Evolutionary conservation across 2,329 filamentous ascomycete genomes (phyloP).

Genomic region (Fusarium annulatum): DNA sequence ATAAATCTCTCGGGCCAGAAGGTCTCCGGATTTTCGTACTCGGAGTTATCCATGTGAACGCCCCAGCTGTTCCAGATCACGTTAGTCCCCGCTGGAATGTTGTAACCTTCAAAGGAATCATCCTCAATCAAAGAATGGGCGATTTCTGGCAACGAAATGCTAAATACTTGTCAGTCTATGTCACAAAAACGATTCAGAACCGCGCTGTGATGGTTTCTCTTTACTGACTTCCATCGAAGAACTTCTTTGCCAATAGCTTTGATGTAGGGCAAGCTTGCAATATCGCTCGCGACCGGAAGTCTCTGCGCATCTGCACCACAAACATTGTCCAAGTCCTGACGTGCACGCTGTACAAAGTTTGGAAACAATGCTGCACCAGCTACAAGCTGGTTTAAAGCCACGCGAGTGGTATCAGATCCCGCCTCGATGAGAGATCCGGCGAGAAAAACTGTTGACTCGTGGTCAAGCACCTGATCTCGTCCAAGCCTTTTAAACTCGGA

Average conservation of each 20-base stretch:
- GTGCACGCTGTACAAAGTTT: neutral
- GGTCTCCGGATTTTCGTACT: neutral
- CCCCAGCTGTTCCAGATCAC: neutral
- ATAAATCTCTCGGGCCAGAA: neutral
- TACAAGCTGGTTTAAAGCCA: neutral
- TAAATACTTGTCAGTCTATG: neutral
- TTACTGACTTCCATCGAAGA: neutral
- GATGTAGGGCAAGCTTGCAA: neutral
- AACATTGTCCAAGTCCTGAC: neutral
- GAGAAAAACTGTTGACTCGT: neutral
- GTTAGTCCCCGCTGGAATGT: neutral
- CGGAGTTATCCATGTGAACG: neutral
- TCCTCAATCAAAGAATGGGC: neutral
- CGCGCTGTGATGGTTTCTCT: neutral
- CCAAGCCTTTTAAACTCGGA: neutral
- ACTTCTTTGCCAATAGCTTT: neutral
- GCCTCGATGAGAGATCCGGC: neutral
- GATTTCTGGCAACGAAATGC: neutral
- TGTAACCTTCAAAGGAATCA: neutral
- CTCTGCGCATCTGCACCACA: neutral
- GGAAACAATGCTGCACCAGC: neutral
- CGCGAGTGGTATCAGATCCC: neutral
- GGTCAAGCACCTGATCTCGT: neutral
- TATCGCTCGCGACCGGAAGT: neutral
- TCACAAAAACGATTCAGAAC: neutral